Evolutionary conservation across 768 basidiomycete genomes (phyloP), one percentile per base, ranked within the genome.

Genomic region (Asterophora lycoperdoides): DNA sequence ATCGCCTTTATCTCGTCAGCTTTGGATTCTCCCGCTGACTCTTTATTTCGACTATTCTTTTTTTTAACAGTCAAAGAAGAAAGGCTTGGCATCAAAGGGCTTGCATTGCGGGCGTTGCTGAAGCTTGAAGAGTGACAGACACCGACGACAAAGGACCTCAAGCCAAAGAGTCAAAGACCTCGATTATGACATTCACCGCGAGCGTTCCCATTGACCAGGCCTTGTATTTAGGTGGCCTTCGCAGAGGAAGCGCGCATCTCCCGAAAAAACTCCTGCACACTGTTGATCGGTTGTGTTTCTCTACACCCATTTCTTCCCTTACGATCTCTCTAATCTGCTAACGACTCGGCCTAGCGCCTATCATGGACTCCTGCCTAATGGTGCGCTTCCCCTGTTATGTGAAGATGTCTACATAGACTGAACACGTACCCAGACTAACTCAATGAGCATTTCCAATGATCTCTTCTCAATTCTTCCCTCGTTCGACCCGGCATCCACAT

Each of bases 271-370:
- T 39, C 30, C 15, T 39, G n/a, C 46, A 34, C 38, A 33, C 59
- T 58, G 59, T 60, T 58, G 59, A 60, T 53, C 59, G 50, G 59
- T 50, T 46, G 48, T 30, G 41, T 39, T 33, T 30, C 5, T 13
- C 18, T 28, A n/a, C 14, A 5, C 26, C 29, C 48, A 17, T n/a
- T 9, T 43, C 18, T 52, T 36, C 33, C 40, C 30, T 38, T 30
- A 49, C 47, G 37, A 38, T 50, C 37, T 44, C 19, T 45, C 29
- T 50, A 44, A 47, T 52, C 37, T 15, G 37, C 49, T 43, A 15
- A 44, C 45, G 20, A 49, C 49, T 17, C 42, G 45, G 52, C 52
- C 54, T 36, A 53, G 52, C 18, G 51, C 56, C 37, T 4, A 49
- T 36, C 15, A 58, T 56, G 55, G 43, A 51, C 23, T 49, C 52